A percentile compares a stretch with the other conserved stretches of the same genome.
phyloP scores from a whole-genome alignment of 768 basidiomycete genomes.

The Boletus vinaceobasis region DNA sequence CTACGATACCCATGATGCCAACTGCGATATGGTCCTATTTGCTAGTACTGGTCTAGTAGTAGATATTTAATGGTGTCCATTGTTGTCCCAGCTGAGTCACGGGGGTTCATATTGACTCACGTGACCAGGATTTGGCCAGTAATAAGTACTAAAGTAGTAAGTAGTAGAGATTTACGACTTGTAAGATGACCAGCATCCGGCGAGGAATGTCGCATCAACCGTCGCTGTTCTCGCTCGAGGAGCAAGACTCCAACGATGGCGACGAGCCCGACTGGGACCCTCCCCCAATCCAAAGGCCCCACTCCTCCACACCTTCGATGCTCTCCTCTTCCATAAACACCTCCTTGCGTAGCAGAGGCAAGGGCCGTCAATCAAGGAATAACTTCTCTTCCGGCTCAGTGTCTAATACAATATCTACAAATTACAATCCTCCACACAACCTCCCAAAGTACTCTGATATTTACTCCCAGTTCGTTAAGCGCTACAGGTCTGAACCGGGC shows the following conservation, averaged over 20 bases:
- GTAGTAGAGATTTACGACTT: not conserved
- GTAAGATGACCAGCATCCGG: constrained; percentile 21
- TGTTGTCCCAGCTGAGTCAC: too few species aligned
- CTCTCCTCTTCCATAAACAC: constrained; percentile 30
- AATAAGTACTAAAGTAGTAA: not conserved
- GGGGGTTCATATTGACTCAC: not conserved
- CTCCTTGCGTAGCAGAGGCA: constrained; percentile 31
- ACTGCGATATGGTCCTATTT: not conserved
- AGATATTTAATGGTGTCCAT: not conserved
- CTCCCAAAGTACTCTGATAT: constrained; percentile 52
- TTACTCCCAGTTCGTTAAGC: constrained; percentile 76
- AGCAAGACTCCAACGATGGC: constrained; percentile 45
- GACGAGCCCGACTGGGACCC: constrained; percentile 47
- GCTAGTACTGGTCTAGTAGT: not conserved
- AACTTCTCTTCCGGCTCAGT: constrained; percentile 29
- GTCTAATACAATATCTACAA: constrained; percentile 27
- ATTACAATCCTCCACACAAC: constrained; percentile 29
- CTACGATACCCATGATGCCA: constrained; percentile 82
- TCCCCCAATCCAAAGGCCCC: constrained; percentile 29
- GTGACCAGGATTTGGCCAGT: constrained; percentile 1
- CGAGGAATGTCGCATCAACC: constrained; percentile 49
- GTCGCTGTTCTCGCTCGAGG: constrained; percentile 63
- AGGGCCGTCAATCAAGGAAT: constrained; percentile 29
- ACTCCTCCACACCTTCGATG: constrained; percentile 19
- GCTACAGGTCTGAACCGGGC: constrained; percentile 65